Conservation (phyloP, 441 rosid genomes). For the Geranium incanum region DNA sequence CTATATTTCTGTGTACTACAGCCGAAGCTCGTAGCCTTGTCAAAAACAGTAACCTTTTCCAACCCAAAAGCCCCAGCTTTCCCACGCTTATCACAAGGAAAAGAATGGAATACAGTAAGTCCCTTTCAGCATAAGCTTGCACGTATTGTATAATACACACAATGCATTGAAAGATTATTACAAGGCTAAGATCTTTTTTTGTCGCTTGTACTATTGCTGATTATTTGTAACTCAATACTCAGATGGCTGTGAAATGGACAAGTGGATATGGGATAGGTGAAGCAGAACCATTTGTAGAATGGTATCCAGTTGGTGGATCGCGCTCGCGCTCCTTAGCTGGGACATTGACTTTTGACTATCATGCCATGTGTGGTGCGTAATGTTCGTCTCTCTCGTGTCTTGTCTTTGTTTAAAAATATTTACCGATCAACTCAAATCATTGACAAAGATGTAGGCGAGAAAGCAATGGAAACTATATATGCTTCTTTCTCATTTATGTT, state of each 20-base stretch:
- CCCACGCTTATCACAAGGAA: slow-evolving; percentile 6
- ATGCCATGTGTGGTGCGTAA: neutral
- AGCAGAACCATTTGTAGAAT: slow-evolving; percentile 72
- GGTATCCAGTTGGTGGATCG: slow-evolving; percentile 52
- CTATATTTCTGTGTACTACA: neutral
- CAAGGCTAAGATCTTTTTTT: neutral
- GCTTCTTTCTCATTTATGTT: slow-evolving; percentile 4
- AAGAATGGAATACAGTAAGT: slow-evolving; percentile 6
- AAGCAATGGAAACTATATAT: neutral
- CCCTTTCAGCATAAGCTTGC: neutral
- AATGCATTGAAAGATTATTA: neutral
- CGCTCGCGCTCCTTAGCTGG: slow-evolving; percentile 55
- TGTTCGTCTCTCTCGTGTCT: neutral
- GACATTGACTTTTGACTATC: neutral
- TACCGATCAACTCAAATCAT: neutral
- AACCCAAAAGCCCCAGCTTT: slow-evolving; percentile 3
- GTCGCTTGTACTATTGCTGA: neutral
- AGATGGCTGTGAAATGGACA: slow-evolving; percentile 93
- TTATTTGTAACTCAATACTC: slow-evolving; percentile 17
- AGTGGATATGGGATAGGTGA: slow-evolving; percentile 64
- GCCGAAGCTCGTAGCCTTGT: slow-evolving; percentile 9
- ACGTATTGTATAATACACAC: neutral
- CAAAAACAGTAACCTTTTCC: neutral
- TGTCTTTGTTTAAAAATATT: neutral
- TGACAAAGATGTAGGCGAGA: neutral